Conservation (phyloP, 2,329 filamentous ascomycete species). For the Didymellaceae sp. region DNA sequence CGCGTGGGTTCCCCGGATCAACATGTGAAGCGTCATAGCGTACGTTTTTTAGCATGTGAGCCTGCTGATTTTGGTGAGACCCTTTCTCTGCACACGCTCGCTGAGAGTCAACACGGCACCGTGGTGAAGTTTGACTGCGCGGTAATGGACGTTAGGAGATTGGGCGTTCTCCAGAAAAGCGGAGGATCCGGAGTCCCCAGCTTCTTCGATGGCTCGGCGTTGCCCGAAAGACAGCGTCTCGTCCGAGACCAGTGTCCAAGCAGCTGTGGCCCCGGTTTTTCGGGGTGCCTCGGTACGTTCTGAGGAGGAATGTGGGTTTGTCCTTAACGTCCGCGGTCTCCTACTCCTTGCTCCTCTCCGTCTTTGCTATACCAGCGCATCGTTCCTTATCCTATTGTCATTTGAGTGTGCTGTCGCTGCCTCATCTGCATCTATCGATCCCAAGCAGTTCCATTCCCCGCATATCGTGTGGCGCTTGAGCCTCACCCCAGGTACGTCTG, state of each 20-base stretch:
- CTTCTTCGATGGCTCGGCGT: conserved; percentile 4
- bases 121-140: no score
- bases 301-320: conserved; percentile 16
- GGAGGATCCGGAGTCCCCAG: conserved; percentile 15
- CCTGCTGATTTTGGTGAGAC: neutral
- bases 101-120: neutral
- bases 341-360: conserved; percentile 8
- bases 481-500: conserved; percentile 12
- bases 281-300: conserved; percentile 15
- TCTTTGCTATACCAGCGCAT: conserved; percentile 8
- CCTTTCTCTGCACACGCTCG: neutral
- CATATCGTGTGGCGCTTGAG: conserved; percentile 7
- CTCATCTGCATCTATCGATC: conserved; percentile 1
- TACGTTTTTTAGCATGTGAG: conserved; percentile 19
- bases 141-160: conserved; percentile 2
- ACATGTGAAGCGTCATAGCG: conserved; percentile 22
- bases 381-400: neutral
- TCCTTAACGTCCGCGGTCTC: conserved; percentile 6
- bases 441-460: conserved; percentile 1
- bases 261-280: conserved; percentile 9
- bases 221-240: conserved; percentile 7
- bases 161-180: conserved; percentile 13
- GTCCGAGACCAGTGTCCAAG: conserved; percentile 11
- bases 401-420: neutral
- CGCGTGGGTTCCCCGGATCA: conserved; percentile 20